Percentiles rank a stretch among this genome's conserved stretches.
phyloP scores from a whole-genome alignment of 768 basidiomycete genomes.

The Tremella yokohamensis region DNA sequence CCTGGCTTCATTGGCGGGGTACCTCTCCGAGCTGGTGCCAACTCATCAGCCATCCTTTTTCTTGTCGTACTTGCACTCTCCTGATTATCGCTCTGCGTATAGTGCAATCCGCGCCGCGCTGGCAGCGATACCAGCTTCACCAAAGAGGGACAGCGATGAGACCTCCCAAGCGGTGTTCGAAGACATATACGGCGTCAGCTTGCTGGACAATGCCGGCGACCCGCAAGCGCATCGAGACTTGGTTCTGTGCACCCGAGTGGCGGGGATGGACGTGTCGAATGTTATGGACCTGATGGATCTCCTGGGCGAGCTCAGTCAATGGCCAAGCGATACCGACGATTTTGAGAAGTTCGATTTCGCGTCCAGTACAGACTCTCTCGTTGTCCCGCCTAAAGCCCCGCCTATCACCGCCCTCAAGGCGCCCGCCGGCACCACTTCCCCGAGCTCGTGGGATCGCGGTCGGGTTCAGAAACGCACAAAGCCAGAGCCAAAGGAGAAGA shows the following conservation, averaged over 20 bases:
- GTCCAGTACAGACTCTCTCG: not conserved
- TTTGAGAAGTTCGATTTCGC: constrained; percentile 9
- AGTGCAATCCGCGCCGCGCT: constrained; percentile 40
- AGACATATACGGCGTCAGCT: constrained; percentile 36
- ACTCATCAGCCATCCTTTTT: constrained; percentile 31
- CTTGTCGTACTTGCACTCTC: constrained; percentile 37
- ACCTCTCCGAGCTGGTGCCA: constrained; percentile 34
- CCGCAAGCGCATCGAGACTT: constrained; percentile 22
- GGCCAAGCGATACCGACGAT: constrained; percentile 28
- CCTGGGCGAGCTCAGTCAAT: constrained; percentile 35
- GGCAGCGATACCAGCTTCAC: constrained; percentile 11
- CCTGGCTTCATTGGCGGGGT: constrained; percentile 34
- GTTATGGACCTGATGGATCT: constrained; percentile 46
- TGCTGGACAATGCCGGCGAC: constrained; percentile 12
- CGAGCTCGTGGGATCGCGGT: constrained; percentile 16
- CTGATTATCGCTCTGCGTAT: constrained; percentile 35
- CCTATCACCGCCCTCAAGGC: not conserved
- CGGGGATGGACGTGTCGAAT: constrained; percentile 34
- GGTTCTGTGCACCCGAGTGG: constrained; percentile 34
- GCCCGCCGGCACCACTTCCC: not conserved
- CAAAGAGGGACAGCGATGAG: constrained; percentile 6
- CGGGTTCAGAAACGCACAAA: constrained; percentile 11
- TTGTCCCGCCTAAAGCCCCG: not conserved
- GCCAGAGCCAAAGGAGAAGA: not conserved
- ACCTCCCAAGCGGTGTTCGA: constrained; percentile 24